Evolutionary conservation across 139 green algal species (phyloP).

Genomic region (Dunaliella primolecta): DNA sequence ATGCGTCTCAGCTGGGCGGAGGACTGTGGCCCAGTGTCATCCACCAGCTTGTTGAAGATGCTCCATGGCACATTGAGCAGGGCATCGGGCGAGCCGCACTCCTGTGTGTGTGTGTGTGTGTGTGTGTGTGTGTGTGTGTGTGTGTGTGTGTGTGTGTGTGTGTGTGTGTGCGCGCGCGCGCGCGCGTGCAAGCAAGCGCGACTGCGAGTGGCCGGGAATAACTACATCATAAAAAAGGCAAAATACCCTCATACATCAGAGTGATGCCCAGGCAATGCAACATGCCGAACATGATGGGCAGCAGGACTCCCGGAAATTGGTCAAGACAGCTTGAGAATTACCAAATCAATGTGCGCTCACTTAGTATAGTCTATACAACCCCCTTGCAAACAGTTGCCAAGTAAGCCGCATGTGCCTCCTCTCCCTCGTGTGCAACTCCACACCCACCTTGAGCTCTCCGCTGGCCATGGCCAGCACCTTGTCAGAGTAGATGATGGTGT

Average conservation of each 20-base stretch:
- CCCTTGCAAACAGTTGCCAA: too few relatives aligned
- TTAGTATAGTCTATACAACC: too few relatives aligned
- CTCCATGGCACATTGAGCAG: constrained; percentile 13
- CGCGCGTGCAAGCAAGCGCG: background rate
- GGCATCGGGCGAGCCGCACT: background rate
- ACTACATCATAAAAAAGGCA: too few relatives aligned
- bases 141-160: background rate
- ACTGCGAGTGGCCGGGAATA: background rate
- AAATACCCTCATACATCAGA: too few relatives aligned
- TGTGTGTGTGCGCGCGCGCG: background rate
- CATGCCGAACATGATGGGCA: too few relatives aligned
- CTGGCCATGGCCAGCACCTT: constrained; percentile 47
- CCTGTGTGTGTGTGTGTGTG: background rate
- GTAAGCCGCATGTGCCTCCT: too few relatives aligned
- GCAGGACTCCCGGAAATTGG: too few relatives aligned
- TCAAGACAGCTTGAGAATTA: too few relatives aligned
- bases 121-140: background rate
- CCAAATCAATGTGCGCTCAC: too few relatives aligned
- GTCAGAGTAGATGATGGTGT: constrained; percentile 71
- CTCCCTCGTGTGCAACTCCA: too few relatives aligned
- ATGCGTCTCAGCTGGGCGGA: constrained; percentile 36
- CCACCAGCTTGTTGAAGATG: constrained; percentile 13
- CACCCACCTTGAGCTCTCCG: constrained; percentile 16
- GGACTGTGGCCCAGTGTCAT: constrained; percentile 43
- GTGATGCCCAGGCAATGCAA: too few relatives aligned